Evolutionary conservation across 257 asterid genomes (phyloP), one percentile per base, ranked within the genome.

Genomic region (Penstemon davidsonii): DNA sequence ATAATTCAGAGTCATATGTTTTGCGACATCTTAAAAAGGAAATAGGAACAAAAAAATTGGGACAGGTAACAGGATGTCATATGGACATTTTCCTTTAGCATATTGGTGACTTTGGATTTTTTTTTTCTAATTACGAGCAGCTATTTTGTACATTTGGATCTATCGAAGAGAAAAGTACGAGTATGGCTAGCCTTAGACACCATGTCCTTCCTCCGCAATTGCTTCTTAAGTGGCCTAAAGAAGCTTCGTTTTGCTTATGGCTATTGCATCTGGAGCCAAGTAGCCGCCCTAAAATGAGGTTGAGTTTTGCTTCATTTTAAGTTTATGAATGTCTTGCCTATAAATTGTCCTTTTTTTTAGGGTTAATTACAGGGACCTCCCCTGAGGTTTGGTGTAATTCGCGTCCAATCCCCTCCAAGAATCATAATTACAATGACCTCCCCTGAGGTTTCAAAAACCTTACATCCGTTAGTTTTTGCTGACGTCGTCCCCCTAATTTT

Each of bases 221-320:
- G 82, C 96, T 94, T 64, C 85, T 88, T 56, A 91, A 87, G 82
- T 88, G 99, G 96, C 96, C 99, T 51, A 94, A 88, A 81, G 96
- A 88, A 87, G 99, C 98, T 74, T 84, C 98, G 6, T 94, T 87
- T 88, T 91, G 98, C 88, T 72, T 91, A 57, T 88, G 97, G 99
- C 74, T 94, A 83, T 79, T 91, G 78, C 99, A 94, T 66, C 99
- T 98, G 5, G 96, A 91, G 50, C 91, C 96, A 1, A 79, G 73
- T 69, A 79, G 86, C 80, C 88, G 99, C 57, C 99, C 99, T 15
- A 86, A 81, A 68, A 79, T 86, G 86, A 83, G 86, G 99, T 87
- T 75, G 33, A 25, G 33, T 25, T 25, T 25, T 25, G 33, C 33
- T 25, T 25, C 33, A 25, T 25, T 25, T 25, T 25, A 25, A 25